A percentile compares a stretch with the other conserved stretches of the same genome.
Evolutionary conservation across 73 alveolate genomes (phyloP).

Genomic region (Uronychia setigera): DNA sequence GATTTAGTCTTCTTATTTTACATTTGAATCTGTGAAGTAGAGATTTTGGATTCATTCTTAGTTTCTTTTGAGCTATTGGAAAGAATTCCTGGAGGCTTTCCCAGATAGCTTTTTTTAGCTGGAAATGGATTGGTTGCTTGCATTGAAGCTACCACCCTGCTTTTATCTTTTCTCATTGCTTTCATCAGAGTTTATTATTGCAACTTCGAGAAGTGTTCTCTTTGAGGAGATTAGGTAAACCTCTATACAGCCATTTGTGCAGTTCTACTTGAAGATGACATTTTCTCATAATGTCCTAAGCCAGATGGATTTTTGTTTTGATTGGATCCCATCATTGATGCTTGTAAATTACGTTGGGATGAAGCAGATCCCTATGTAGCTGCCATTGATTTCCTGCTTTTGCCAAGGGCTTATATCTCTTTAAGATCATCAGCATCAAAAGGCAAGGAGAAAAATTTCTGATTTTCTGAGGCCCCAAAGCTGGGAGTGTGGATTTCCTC

Average conservation of each 20-base stretch:
- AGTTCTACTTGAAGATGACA: no score
- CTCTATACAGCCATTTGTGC: no score
- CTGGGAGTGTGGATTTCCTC: constrained; percentile 1
- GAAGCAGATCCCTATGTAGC: no score
- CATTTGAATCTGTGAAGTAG: background rate
- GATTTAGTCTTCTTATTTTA: background rate
- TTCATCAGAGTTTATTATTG: background rate
- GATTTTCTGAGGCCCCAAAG: background rate
- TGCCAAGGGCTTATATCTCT: no score
- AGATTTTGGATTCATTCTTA: background rate
- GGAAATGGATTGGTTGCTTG: background rate
- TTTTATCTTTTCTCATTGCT: background rate
- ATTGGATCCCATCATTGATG: no score
- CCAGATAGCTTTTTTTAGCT: background rate
- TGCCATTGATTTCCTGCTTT: no score
- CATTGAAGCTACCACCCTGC: background rate
- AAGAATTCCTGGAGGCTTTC: background rate
- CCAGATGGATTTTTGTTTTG: no score
- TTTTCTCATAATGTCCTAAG: no score
- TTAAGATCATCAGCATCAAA: background rate
- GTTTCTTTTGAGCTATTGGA: background rate
- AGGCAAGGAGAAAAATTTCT: background rate
- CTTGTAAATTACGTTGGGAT: no score
- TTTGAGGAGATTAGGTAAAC: background rate
- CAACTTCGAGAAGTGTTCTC: background rate